These are phyloP conservation scores for Cordia subcordata DNA, from an alignment of 257 asterid genomes.

Conservation along the genomic window DNA sequence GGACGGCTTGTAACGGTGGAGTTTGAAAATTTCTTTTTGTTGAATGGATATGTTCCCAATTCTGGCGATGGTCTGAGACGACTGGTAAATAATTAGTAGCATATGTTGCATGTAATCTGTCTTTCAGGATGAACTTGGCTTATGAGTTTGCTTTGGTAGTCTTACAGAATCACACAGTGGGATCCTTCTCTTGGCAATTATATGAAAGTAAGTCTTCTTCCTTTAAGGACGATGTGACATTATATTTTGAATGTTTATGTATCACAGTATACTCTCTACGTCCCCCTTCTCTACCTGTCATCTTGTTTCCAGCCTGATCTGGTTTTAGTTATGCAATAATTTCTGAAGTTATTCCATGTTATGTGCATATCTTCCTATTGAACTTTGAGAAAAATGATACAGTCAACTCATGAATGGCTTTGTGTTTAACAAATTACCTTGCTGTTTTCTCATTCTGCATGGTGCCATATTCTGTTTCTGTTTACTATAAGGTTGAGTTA, in stretches of 20 bases:
- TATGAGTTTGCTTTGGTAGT: slow-evolving; percentile 33
- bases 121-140: background rate
- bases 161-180: slow-evolving; percentile 80
- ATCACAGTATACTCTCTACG: too few relatives aligned
- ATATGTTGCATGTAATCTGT: background rate
- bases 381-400: too few relatives aligned
- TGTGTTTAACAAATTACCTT: too few relatives aligned
- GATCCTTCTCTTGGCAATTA: slow-evolving; percentile 82
- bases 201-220: slow-evolving; percentile 62
- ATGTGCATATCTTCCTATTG: too few relatives aligned
- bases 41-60: slow-evolving; percentile 83
- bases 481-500: too few relatives aligned
- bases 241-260: too few relatives aligned
- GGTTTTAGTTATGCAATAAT: too few relatives aligned
- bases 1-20: slow-evolving; percentile 93
- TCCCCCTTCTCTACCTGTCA: background rate
- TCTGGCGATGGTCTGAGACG: slow-evolving; percentile 92
- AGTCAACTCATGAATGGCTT: too few relatives aligned
- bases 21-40: slow-evolving; percentile 64
- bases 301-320: too few relatives aligned
- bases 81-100: slow-evolving; percentile 47
- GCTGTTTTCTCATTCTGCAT: too few relatives aligned
- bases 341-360: too few relatives aligned
- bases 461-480: too few relatives aligned
- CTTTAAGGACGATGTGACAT: background rate